phyloP scores from a whole-genome alignment of 164 flowering plant genomes.

The Kingdonia uniflora region DNA sequence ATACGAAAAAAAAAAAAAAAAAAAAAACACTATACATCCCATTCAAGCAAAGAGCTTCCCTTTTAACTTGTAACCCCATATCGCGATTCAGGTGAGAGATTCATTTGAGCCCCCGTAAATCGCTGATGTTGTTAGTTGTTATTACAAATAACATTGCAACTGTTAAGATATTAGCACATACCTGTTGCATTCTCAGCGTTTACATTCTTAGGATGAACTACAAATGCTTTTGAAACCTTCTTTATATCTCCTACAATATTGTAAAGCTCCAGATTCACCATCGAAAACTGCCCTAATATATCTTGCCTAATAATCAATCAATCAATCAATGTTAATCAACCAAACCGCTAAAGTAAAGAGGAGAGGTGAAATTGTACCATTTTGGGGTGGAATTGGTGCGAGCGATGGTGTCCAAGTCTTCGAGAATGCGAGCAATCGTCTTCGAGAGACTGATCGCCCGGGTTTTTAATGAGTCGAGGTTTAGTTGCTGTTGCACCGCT shows the following conservation, averaged over 20 bases:
- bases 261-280: constrained; percentile 94
- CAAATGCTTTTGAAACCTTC: constrained; percentile 92
- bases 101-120: no score
- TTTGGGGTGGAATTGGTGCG: constrained; percentile 73
- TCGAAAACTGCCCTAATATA: constrained; percentile 76
- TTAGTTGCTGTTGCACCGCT: constrained; percentile 65
- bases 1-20: no score
- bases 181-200: constrained; percentile 78
- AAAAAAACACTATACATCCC: no score
- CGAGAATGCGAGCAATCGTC: constrained; percentile 83
- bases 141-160: no score
- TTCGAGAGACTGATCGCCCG: constrained; percentile 78
- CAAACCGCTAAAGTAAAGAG: not conserved
- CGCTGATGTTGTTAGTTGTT: no score
- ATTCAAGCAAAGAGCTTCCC: no score
- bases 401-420: constrained; percentile 58
- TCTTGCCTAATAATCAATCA: constrained; percentile 57
- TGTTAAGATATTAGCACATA: no score
- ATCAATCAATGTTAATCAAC: not conserved
- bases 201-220: constrained; percentile 79
- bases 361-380: constrained; percentile 36
- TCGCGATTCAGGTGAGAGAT: no score
- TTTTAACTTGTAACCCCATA: no score
- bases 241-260: constrained; percentile 83
- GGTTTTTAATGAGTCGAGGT: constrained; percentile 62